These are phyloP conservation scores for Rhizopogon roseolus DNA, from an alignment of 768 basidiomycete genomes.

Conservation along the genomic window DNA sequence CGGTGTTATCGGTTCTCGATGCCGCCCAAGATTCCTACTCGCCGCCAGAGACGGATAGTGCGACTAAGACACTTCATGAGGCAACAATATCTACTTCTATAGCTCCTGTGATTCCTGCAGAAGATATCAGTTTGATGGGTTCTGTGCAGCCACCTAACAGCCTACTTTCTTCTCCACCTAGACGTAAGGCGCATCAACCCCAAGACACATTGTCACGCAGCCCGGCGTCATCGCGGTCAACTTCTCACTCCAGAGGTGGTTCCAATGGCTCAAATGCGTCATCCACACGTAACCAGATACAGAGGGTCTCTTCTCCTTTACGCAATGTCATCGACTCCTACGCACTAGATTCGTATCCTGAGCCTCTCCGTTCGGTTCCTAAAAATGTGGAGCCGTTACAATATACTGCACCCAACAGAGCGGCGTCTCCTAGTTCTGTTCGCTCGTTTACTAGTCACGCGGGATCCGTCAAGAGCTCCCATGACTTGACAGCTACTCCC, in stretches of 20 bases:
- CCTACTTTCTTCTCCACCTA: conserved; percentile 1
- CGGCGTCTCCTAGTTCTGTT: conserved; percentile 19
- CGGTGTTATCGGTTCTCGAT: background rate
- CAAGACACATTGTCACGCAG: conserved; percentile 1
- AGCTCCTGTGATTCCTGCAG: background rate
- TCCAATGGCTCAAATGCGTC: conserved; percentile 8
- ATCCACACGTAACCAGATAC: conserved; percentile 7
- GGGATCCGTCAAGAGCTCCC: conserved; percentile 4
- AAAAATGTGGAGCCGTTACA: conserved; percentile 2
- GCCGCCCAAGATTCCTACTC: background rate
- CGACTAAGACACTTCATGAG: no score
- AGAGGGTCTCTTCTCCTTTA: conserved; percentile 11
- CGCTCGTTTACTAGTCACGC: conserved; percentile 17
- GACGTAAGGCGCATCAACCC: conserved; percentile 1
- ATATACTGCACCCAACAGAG: conserved; percentile 9
- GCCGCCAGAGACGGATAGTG: background rate
- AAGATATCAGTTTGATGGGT: background rate
- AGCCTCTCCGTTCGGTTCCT: background rate
- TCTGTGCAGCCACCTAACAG: background rate
- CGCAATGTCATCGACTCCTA: conserved; percentile 5
- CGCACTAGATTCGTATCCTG: conserved; percentile 1
- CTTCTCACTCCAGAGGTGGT: conserved; percentile 6
- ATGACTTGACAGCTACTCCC: conserved; percentile 1
- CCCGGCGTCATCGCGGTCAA: conserved; percentile 1
- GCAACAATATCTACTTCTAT: background rate